A percentile compares a stretch with the other conserved stretches of the same genome.
Conservation (phyloP, 2,329 filamentous ascomycete genomes). For the Blastomyces percursus region DNA sequence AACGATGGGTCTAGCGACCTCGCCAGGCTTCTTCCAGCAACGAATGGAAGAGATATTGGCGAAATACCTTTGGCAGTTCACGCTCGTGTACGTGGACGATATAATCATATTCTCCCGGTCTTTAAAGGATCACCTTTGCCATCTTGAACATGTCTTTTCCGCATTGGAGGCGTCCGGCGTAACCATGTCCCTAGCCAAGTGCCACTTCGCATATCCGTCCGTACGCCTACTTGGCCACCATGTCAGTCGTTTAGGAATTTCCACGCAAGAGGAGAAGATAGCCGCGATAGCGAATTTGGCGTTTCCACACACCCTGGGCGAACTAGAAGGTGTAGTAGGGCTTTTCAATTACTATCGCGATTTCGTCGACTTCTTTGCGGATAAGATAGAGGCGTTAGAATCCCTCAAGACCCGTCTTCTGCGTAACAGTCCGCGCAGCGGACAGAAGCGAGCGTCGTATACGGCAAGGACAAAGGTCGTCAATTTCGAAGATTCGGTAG, state of each 20-base stretch:
- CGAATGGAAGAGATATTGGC: neutral
- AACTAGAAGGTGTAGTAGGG: neutral
- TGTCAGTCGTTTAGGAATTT: neutral
- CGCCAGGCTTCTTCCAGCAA: neutral
- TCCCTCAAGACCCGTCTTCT: neutral
- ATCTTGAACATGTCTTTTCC: neutral
- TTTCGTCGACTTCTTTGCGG: neutral
- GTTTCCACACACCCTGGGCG: neutral
- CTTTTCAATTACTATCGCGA: neutral
- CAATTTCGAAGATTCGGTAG: neutral
- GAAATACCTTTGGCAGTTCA: neutral
- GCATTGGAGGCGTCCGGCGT: neutral
- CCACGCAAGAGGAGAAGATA: neutral
- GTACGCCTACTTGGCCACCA: neutral
- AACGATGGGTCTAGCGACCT: neutral
- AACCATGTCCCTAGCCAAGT: neutral
- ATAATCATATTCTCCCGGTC: neutral
- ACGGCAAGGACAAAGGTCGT: neutral
- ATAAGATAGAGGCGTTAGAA: neutral
- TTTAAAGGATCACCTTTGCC: neutral
- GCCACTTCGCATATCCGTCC: neutral
- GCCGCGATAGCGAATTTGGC: neutral
- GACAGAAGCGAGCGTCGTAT: neutral
- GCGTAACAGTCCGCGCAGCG: neutral
- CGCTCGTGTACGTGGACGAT: neutral